Conservation (phyloP, 2,329 filamentous ascomycete genomes). For the Aureobasidium vineae region DNA sequence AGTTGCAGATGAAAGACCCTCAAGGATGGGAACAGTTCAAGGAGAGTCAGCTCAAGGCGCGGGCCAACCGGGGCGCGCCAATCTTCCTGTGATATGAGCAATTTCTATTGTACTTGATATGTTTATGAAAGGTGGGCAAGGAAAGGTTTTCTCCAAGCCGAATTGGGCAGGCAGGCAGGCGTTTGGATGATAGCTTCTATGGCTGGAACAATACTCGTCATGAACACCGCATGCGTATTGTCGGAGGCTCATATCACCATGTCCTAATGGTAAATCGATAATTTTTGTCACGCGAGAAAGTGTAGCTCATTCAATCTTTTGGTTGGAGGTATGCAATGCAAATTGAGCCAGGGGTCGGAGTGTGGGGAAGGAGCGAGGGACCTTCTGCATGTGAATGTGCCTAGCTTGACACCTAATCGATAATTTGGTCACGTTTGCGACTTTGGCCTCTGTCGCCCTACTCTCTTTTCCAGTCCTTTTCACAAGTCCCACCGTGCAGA, state of each 20-base stretch:
- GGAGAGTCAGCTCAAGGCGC: constrained; percentile 40
- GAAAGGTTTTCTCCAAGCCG: background rate
- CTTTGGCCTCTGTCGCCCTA: background rate
- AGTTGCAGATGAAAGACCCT: constrained; percentile 51
- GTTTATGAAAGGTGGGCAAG: background rate
- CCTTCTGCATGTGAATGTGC: background rate
- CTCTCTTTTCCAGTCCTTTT: background rate
- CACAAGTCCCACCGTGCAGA: background rate
- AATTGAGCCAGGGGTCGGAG: background rate
- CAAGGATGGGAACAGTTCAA: constrained; percentile 39
- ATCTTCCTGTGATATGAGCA: constrained; percentile 2
- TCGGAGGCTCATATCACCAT: background rate
- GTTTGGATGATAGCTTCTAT: background rate
- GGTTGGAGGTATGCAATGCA: background rate
- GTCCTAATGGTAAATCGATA: background rate
- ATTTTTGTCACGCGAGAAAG: constrained; percentile 1
- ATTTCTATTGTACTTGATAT: background rate
- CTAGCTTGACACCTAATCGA: constrained; percentile 1
- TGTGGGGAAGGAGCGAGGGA: constrained; percentile 15
- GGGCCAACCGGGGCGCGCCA: constrained; percentile 32
- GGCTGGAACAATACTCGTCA: background rate
- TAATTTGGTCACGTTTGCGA: background rate
- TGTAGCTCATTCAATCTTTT: background rate
- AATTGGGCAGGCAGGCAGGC: background rate
- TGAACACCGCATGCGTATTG: background rate